These are phyloP conservation scores for Conoideocrella luteorostrata DNA, from an alignment of 2,329 filamentous ascomycete species.

Conservation along the genomic window DNA sequence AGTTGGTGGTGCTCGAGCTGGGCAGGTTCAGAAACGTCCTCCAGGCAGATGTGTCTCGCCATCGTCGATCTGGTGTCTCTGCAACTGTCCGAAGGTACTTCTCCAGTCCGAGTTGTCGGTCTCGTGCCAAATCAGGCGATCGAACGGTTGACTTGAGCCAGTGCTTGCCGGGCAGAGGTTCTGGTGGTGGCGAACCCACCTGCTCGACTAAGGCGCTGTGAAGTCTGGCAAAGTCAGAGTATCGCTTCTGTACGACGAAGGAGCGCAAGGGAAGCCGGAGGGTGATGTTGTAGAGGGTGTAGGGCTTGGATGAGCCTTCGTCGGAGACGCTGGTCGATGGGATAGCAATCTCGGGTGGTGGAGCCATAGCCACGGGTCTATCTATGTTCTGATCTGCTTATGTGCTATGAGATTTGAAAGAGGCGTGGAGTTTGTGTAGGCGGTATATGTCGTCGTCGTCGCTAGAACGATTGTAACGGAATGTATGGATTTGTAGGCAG, in stretches of 20 bases:
- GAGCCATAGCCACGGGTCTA: conserved; percentile 43
- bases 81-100: conserved; percentile 67
- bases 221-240: conserved; percentile 69
- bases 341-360: conserved; percentile 61
- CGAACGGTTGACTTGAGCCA: conserved; percentile 71
- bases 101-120: conserved; percentile 63
- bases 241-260: conserved; percentile 72
- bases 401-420: too few relatives aligned
- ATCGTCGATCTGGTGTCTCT: conserved; percentile 64
- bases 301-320: conserved; percentile 52
- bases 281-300: conserved; percentile 72
- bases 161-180: conserved; percentile 62
- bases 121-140: conserved; percentile 62
- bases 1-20: conserved; percentile 40
- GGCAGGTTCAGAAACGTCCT: conserved; percentile 68
- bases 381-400: too few relatives aligned
- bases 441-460: too few relatives aligned
- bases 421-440: too few relatives aligned
- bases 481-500: too few relatives aligned
- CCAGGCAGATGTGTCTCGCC: conserved; percentile 69
- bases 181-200: conserved; percentile 58
- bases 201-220: conserved; percentile 55
- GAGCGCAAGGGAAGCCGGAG: conserved; percentile 70
- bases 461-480: too few relatives aligned
- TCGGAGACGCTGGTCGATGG: conserved; percentile 56